phyloP scores from a whole-genome alignment of 2,329 filamentous ascomycete species.

The Colletotrichum australisinense region DNA sequence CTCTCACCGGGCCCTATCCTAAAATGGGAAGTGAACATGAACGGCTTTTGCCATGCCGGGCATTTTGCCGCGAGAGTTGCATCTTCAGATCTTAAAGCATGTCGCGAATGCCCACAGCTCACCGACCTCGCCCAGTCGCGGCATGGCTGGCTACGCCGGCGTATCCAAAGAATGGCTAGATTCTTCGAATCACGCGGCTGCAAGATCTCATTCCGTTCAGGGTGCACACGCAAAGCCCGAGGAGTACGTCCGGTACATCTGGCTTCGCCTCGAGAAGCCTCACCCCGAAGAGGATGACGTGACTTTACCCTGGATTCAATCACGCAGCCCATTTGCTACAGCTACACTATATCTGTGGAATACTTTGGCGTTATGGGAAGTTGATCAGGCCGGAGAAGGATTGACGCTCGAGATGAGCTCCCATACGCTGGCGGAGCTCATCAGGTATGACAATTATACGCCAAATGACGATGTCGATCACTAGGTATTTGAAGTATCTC shows the following conservation, averaged over 20 bases:
- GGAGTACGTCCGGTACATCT: background rate
- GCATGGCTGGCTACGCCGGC: conserved; percentile 1
- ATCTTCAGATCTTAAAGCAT: background rate
- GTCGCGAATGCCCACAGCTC: background rate
- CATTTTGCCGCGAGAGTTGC: conserved; percentile 4
- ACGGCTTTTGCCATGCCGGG: too few species aligned
- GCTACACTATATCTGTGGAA: background rate
- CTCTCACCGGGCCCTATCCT: too few species aligned
- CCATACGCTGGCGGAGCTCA: background rate
- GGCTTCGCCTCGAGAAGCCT: conserved; percentile 5
- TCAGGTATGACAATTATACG: background rate
- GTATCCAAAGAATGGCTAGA: background rate
- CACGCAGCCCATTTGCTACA: background rate
- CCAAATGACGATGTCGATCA: background rate
- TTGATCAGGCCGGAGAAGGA: background rate
- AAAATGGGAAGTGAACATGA: fast-evolving
- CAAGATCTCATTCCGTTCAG: background rate
- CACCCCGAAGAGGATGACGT: background rate
- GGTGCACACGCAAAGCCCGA: background rate
- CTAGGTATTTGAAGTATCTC: background rate
- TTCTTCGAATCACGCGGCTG: background rate
- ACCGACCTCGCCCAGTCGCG: background rate
- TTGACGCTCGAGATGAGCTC: background rate
- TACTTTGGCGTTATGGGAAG: background rate
- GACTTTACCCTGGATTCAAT: background rate